Evolutionary conservation across 305 asterid species (phyloP).

Genomic region (Fraxinus greggii): DNA sequence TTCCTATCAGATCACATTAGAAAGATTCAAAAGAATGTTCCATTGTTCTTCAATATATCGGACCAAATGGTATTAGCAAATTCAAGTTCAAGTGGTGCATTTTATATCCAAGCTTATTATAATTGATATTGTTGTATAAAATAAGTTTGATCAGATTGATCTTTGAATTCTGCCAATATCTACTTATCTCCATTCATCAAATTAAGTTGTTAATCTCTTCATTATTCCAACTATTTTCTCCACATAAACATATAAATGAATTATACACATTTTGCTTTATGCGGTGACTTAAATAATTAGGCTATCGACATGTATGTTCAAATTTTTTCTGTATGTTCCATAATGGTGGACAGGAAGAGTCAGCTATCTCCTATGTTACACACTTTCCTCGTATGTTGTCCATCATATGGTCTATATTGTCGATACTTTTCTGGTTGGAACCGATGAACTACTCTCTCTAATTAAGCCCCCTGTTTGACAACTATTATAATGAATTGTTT

Average conservation of each 20-base stretch:
- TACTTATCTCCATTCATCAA: neutral
- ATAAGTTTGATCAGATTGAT: neutral
- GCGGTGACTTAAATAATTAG: neutral
- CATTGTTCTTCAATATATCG: neutral
- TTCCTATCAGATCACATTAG: neutral
- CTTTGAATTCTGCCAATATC: neutral
- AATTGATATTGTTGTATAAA: neutral
- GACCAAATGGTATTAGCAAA: neutral
- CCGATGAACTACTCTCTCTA: neutral
- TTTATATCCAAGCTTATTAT: neutral
- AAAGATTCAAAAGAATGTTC: neutral
- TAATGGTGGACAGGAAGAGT: neutral
- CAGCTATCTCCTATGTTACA: neutral
- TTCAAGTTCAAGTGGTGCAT: neutral
- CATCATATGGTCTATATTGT: neutral
- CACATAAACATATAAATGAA: neutral
- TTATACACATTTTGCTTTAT: neutral
- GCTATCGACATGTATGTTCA: neutral
- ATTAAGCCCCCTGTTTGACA: neutral
- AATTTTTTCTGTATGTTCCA: neutral
- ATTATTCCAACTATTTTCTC: neutral
- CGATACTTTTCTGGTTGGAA: neutral
- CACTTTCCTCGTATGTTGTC: neutral
- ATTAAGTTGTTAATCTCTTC: neutral
- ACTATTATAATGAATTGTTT: neutral